Conservation (phyloP, 352 stramenopile species). For the Pythium chondricola region DNA sequence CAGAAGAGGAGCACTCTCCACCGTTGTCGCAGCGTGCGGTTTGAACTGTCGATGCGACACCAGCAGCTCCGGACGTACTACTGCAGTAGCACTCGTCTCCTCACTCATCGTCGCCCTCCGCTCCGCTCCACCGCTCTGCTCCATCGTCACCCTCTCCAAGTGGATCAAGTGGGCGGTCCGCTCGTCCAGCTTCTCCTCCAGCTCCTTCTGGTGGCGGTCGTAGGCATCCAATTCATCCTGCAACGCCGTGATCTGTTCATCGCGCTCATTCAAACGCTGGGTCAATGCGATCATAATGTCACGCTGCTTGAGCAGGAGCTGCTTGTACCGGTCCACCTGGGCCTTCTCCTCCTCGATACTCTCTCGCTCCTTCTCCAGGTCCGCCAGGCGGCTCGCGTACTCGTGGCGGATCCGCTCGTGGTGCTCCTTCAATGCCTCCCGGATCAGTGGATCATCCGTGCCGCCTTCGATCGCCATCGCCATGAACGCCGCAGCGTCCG, state of each 20-base stretch:
- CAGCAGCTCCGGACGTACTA: slow-evolving; percentile 30
- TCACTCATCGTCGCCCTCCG: not conserved
- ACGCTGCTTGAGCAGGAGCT: slow-evolving; percentile 93
- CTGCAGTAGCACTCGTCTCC: not conserved
- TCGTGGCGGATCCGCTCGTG: slow-evolving; percentile 88
- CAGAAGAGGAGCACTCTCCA: too few relatives aligned
- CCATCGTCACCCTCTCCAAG: slow-evolving; percentile 88
- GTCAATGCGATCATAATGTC: slow-evolving; percentile 97
- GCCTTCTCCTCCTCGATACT: slow-evolving; percentile 94
- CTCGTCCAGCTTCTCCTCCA: slow-evolving; percentile 93
- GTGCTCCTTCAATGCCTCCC: slow-evolving; percentile 83
- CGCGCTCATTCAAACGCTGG: slow-evolving; percentile 91
- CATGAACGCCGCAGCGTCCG: slow-evolving; percentile 13
- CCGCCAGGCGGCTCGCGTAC: slow-evolving; percentile 87
- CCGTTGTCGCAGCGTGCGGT: slow-evolving; percentile 23
- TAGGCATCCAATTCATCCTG: slow-evolving; percentile 94
- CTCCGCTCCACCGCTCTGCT: slow-evolving; percentile 38
- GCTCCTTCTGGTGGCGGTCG: slow-evolving; percentile 87
- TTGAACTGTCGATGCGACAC: slow-evolving; percentile 68
- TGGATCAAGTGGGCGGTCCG: slow-evolving; percentile 93
- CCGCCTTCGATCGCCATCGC: slow-evolving; percentile 21
- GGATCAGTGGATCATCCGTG: slow-evolving; percentile 73
- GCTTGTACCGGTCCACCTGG: slow-evolving; percentile 95
- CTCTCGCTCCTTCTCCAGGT: slow-evolving; percentile 92
- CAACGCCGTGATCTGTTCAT: slow-evolving; percentile 94